Evolutionary conservation across 176 grass and related monocot species (phyloP), one percentile per base, ranked within the genome.

Genomic region (Avena sativa): DNA sequence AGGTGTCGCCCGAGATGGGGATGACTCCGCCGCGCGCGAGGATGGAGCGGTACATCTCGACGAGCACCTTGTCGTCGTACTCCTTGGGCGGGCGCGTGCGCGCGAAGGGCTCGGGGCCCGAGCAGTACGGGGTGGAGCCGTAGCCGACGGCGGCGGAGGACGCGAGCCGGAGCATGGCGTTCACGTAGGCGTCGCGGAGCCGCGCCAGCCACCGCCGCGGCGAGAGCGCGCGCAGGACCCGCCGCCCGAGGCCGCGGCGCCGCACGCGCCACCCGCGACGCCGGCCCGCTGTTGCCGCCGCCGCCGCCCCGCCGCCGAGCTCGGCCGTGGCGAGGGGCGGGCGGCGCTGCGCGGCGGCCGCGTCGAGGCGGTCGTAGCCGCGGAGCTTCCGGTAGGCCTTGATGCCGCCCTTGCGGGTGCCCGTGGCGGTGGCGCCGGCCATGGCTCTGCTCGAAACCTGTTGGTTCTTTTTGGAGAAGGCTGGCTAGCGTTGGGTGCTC

Each of bases 31-130:
- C 90, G 28, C 83, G 68, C 13, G 89, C 69, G 52, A 94, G 81
- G 48, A 97, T 75, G 86, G 90, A 82, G 0, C 89, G 89, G 86
- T 97, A 97, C 79, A 94, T 94, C 89, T 97, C 92, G 1, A 94
- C 84, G 32, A 94, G 83, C 86, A 88, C 86, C 71, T 94, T 97
- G 81, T 94, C 88, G 44, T 97, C 92, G 76, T 92, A 94, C 25
- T 97, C 95, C 73, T 86, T 91, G 79, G 67, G 70, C 81, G 79
- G 83, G 15, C 55, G 56, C n/a, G 68, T 71, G 30, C 58, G 83
- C 30, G 38, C 23, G 76, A 85, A 90, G 30, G 80, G 79, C 5
- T 87, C 94, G 12, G 2, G 4, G 3, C 63, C 59, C 7, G 36
- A 50, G 69, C 89, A 76, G 86, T 79, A 89, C 1, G 78, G 49